Evolutionary conservation across 2,329 filamentous ascomycete genomes (phyloP).

Genomic region (Mycogone perniciosa): DNA sequence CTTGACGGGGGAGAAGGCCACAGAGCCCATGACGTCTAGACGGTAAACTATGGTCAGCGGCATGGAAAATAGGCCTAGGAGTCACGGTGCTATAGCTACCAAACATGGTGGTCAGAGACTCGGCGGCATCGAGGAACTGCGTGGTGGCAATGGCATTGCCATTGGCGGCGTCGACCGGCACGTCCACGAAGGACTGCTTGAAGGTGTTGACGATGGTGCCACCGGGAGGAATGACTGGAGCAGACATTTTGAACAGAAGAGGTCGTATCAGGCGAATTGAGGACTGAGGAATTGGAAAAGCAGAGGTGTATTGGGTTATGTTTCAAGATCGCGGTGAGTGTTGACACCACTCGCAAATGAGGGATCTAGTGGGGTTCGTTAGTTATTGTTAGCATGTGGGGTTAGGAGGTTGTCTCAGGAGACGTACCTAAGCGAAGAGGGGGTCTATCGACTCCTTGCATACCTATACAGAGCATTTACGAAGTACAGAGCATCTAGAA

Average conservation of each 20-base stretch:
- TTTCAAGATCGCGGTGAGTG: background rate
- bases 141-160: slow-evolving; percentile 74
- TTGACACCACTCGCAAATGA: background rate
- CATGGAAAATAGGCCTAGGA: background rate
- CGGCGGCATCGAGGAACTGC: slow-evolving; percentile 86
- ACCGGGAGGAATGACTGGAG: slow-evolving; percentile 50
- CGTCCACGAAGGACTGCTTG: slow-evolving; percentile 76
- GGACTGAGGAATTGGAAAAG: background rate
- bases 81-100: slow-evolving; percentile 42
- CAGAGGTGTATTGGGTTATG: background rate
- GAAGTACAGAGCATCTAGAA: too few species aligned
- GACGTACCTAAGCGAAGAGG: background rate
- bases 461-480: too few species aligned
- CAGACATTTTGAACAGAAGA: slow-evolving; percentile 41
- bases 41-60: background rate
- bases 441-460: background rate
- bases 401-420: background rate
- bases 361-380: background rate
- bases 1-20: slow-evolving; percentile 87
- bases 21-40: slow-evolving; percentile 56
- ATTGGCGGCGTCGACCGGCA: slow-evolving; percentile 66
- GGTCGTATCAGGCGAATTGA: background rate
- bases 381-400: background rate
- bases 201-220: slow-evolving; percentile 82
- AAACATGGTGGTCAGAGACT: slow-evolving; percentile 81